Evolutionary conservation across 495 filamentous ascomycete species (phyloP).

Genomic region (Talaromyces thailandensis): DNA sequence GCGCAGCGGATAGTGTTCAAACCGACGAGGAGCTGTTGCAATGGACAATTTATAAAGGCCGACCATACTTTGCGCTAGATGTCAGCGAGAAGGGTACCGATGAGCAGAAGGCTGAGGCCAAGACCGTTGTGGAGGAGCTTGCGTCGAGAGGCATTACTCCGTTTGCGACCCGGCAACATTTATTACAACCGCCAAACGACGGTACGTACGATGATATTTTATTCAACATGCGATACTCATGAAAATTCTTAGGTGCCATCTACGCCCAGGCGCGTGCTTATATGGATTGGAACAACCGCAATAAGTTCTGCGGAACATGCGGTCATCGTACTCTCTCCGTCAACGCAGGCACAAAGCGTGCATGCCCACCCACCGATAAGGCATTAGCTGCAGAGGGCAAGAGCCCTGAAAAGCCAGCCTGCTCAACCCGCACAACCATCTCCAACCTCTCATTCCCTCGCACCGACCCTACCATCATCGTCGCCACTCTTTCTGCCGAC

Average conservation of each 20-base stretch:
- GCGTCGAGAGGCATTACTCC: conserved; percentile 52
- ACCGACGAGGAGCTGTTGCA: conserved; percentile 38
- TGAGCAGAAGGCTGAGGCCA: conserved; percentile 34
- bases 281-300: conserved; percentile 89
- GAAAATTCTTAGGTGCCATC: conserved; percentile 56
- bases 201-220: conserved; percentile 30
- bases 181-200: conserved; percentile 47
- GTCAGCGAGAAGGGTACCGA: conserved; percentile 62
- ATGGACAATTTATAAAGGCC: conserved; percentile 59
- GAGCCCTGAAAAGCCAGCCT: conserved; percentile 49
- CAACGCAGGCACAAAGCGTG: conserved; percentile 84
- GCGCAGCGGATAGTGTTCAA: conserved; percentile 9
- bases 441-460: conserved; percentile 88
- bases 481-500: conserved; percentile 75
- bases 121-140: conserved; percentile 44
- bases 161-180: conserved; percentile 47
- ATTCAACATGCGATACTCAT: conserved; percentile 8
- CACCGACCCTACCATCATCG: conserved; percentile 92
- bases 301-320: conserved; percentile 84
- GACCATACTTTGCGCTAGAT: conserved; percentile 83
- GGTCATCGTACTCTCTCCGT: conserved; percentile 76
- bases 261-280: conserved; percentile 87
- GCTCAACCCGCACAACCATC: conserved; percentile 54
- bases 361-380: conserved; percentile 75
- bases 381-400: conserved; percentile 24